Percentiles rank a stretch among this genome's conserved stretches.
Conservation (phyloP, 176 grass and related monocot genomes). For the Tillandsia fasciculata region DNA sequence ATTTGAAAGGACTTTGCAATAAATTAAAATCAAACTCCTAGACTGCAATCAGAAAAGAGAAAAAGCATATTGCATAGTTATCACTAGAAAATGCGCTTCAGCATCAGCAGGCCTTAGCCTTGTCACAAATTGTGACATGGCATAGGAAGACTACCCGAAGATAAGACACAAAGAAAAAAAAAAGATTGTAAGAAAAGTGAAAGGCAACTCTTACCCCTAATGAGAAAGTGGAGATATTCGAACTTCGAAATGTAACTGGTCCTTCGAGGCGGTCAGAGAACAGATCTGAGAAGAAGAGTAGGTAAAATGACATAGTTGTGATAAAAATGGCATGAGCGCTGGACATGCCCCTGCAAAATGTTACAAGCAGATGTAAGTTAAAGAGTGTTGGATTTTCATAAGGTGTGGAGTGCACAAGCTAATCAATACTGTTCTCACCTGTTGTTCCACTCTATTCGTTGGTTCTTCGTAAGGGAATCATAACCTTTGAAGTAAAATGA, state of each 20-base stretch:
- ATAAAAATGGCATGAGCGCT: conserved; percentile 82
- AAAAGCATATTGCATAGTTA: no score
- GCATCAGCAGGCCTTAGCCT: no score
- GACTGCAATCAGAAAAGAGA: no score
- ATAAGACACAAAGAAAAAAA: background rate
- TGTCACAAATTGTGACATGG: no score
- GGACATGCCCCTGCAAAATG: conserved; percentile 88
- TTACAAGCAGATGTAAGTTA: conserved; percentile 23
- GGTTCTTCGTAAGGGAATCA: conserved; percentile 73
- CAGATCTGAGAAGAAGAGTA: conserved; percentile 64
- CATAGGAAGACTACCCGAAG: background rate
- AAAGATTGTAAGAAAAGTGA: background rate
- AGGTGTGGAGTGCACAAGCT: background rate
- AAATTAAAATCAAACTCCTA: no score
- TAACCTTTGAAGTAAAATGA: conserved; percentile 74
- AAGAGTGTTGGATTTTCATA: conserved; percentile 16
- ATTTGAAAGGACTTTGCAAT: no score
- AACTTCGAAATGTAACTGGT: conserved; percentile 58
- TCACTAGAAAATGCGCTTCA: no score
- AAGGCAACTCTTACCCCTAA: conserved; percentile 52
- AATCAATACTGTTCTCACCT: conserved; percentile 35
- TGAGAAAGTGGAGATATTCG: conserved; percentile 63
- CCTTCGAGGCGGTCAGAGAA: conserved; percentile 61
- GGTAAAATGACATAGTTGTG: conserved; percentile 64
- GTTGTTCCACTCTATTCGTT: conserved; percentile 94